Evolutionary conservation across 2,329 filamentous ascomycete genomes (phyloP).

Genomic region (Iodosphaeria phyllophila): DNA sequence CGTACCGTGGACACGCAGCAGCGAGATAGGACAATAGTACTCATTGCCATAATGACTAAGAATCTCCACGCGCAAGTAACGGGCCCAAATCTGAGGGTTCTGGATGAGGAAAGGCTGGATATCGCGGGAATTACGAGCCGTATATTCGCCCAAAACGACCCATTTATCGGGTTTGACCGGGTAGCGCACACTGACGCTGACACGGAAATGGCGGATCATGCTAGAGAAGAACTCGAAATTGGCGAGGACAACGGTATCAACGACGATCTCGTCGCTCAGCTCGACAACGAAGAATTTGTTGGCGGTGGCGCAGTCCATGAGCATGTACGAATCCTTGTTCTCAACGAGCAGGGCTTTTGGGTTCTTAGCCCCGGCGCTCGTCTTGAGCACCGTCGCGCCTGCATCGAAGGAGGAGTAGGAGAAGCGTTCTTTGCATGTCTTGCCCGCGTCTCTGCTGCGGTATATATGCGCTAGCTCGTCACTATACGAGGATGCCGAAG

Average conservation of each 20-base stretch:
- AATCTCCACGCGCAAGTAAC: conserved; percentile 84
- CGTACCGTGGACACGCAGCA: conserved; percentile 83
- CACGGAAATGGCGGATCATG: conserved; percentile 77
- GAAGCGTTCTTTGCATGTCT: conserved; percentile 93
- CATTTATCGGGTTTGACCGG: conserved; percentile 85
- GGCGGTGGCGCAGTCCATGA: conserved; percentile 69
- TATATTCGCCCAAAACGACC: conserved; percentile 74
- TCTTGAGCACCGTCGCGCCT: conserved; percentile 82
- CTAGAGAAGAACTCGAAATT: conserved; percentile 99
- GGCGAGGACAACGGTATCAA: conserved; percentile 91
- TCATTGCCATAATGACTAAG: conserved; percentile 89
- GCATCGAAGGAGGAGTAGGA: conserved; percentile 97
- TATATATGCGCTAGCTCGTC: conserved; percentile 33
- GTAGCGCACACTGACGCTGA: conserved; percentile 88
- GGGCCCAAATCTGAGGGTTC: conserved; percentile 87
- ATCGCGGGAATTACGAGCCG: conserved; percentile 80
- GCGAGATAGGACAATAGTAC: conserved; percentile 84
- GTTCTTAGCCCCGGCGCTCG: conserved; percentile 71
- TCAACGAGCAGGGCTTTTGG: conserved; percentile 78
- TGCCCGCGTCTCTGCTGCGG: conserved; percentile 82
- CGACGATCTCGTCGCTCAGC: conserved; percentile 67
- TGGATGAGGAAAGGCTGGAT: conserved; percentile 90
- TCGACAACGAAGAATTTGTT: conserved; percentile 95
- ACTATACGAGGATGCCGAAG: conserved; percentile 25
- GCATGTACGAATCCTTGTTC: conserved; percentile 97